Evolutionary conservation across 2,329 filamentous ascomycete genomes (phyloP).

Genomic region (Tolypocladium tropicale): DNA sequence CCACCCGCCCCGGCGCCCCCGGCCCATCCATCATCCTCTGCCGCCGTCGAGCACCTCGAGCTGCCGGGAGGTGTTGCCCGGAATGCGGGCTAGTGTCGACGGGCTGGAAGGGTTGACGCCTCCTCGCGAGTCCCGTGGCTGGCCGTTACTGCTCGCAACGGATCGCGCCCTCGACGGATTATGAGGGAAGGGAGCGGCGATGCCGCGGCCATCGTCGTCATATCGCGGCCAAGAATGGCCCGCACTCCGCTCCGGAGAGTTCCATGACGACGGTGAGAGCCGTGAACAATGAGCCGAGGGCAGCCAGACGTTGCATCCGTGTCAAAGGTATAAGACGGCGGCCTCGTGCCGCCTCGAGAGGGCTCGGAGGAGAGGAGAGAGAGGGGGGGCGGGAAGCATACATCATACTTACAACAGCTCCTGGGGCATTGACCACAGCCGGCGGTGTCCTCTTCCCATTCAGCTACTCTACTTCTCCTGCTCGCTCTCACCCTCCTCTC

Average conservation of each 20-base stretch:
- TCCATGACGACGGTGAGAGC: neutral
- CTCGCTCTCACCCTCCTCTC: neutral
- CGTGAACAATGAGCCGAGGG: neutral
- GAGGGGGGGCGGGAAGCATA: neutral
- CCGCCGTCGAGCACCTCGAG: neutral
- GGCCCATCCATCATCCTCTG: neutral
- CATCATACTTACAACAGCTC: neutral
- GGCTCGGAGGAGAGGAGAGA: neutral
- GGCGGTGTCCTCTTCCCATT: neutral
- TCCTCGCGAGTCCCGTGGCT: neutral
- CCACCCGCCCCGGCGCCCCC: neutral
- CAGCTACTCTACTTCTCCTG: neutral
- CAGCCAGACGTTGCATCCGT: neutral
- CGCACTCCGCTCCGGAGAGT: too few species aligned
- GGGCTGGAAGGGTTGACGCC: neutral
- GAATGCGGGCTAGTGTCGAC: neutral
- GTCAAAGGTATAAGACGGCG: neutral
- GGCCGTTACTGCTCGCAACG: neutral
- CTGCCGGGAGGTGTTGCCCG: neutral
- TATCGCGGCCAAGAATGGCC: neutral
- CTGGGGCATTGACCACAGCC: neutral
- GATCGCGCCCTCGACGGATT: neutral
- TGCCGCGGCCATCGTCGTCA: too few species aligned
- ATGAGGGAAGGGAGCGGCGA: neutral
- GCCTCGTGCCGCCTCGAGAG: neutral